phyloP scores from a whole-genome alignment of 2,329 filamentous ascomycete genomes.

The Eutypa lata region DNA sequence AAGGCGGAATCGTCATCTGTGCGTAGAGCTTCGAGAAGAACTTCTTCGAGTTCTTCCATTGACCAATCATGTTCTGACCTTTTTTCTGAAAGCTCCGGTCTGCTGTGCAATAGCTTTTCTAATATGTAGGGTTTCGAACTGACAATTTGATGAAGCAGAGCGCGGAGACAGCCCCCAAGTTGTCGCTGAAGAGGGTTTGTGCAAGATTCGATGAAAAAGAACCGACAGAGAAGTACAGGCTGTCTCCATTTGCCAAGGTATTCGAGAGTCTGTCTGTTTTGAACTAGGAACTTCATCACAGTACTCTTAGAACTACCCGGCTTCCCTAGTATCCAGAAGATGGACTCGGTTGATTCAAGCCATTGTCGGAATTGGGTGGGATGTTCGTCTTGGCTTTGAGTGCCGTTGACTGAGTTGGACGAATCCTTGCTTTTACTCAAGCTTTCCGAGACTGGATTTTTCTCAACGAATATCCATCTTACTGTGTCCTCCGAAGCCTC shows the following conservation, averaged over 20 bases:
- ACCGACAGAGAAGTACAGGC: constrained; percentile 4
- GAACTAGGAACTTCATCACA: constrained; percentile 9
- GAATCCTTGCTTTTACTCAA: too few relatives aligned
- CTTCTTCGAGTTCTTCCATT: constrained; percentile 4
- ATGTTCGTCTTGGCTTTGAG: neutral
- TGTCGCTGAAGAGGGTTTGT: constrained; percentile 5
- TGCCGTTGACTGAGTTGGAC: too few relatives aligned
- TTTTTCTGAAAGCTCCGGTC: constrained; percentile 3
- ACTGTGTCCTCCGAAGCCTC: constrained; percentile 8
- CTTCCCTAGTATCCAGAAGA: constrained; percentile 19
- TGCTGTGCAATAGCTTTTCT: neutral
- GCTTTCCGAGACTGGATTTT: neutral
- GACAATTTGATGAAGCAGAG: constrained; percentile 8
- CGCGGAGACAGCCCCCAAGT: constrained; percentile 8
- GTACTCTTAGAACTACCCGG: constrained; percentile 19
- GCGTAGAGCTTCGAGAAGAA: constrained; percentile 1
- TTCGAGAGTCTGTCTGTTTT: neutral
- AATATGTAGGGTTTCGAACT: neutral
- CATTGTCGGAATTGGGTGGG: constrained; percentile 1
- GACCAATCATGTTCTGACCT: constrained; percentile 13
- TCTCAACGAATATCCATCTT: constrained; percentile 1
- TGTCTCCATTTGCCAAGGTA: constrained; percentile 3
- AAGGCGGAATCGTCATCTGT: neutral
- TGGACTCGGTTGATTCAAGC: constrained; percentile 5
- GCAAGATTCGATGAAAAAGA: constrained; percentile 11